A percentile compares a stretch with the other conserved stretches of the same genome.
Evolutionary conservation across 1,284 basidiomycete genomes (phyloP).

Genomic region (Lentinula novae-zelandiae): DNA sequence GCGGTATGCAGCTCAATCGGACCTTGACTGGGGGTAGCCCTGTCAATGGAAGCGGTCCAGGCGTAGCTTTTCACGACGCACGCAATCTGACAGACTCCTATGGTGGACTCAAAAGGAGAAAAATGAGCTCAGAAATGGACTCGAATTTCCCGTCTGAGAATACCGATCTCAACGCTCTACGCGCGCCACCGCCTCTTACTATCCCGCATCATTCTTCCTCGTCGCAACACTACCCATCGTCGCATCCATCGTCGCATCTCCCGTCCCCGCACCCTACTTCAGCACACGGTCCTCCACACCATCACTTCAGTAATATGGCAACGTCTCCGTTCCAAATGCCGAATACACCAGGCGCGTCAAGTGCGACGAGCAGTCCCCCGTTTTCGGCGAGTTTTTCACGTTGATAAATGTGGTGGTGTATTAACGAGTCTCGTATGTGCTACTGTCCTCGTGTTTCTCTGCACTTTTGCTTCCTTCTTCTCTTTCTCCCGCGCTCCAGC

Average conservation of each 20-base stretch:
- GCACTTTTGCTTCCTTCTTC: background rate
- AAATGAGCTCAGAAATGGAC: constrained; percentile 44
- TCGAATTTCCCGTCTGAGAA: constrained; percentile 46
- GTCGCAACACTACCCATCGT: constrained; percentile 31
- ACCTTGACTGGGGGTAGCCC: constrained; percentile 5
- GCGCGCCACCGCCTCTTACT: constrained; percentile 55
- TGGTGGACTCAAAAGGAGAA: constrained; percentile 63
- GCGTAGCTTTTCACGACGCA: constrained; percentile 6
- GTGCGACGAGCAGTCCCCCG: constrained; percentile 67
- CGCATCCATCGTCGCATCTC: constrained; percentile 18
- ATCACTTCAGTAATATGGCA: constrained; percentile 32
- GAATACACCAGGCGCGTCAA: constrained; percentile 68
- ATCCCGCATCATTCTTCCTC: constrained; percentile 36
- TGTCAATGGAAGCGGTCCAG: background rate
- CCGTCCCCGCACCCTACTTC: constrained; percentile 3
- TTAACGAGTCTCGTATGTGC: constrained; percentile 45
- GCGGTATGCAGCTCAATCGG: constrained; percentile 33
- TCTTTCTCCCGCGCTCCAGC: constrained; percentile 34
- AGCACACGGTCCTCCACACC: constrained; percentile 8
- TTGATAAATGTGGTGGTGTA: constrained; percentile 18
- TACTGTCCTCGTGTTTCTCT: constrained; percentile 20
- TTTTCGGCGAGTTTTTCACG: constrained; percentile 76
- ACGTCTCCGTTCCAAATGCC: constrained; percentile 56
- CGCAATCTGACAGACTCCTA: constrained; percentile 33
- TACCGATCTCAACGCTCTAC: constrained; percentile 39